Evolutionary conservation across 768 basidiomycete genomes (phyloP), one percentile per base, ranked within the genome.

Genomic region (Mrakia blollopis): DNA sequence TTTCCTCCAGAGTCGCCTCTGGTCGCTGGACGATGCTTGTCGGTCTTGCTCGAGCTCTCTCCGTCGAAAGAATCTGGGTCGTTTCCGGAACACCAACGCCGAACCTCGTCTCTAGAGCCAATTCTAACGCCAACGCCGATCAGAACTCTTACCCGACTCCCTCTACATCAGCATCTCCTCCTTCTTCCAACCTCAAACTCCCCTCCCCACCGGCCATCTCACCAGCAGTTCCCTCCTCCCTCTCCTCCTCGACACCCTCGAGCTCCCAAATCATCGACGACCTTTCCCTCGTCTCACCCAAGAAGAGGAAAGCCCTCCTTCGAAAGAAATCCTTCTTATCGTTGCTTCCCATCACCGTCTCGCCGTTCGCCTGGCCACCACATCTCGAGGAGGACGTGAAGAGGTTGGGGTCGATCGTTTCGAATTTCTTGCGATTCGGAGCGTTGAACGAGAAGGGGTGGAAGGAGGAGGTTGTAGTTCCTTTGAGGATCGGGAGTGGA

Each of bases 41-140:
- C 50, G 70, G 54, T 5, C 70, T 72, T 28, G 70, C 70, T 30
- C 37, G 70, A 30, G 70, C 70, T 37, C 65, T 68, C 65, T 44
- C 25, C 39, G 65, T 68, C 37, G 70, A 72, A 23, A 3, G 70
- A 1, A 72, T 52, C 50, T 72, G 70, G 70, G 70, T 72, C 50
- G 70, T 72, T 50, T 35, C 30, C 7, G 70, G 70, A 30, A 72
- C 70, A 0, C 70, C 70, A 14, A 72, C 70, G 5, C 70, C 70
- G 8, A 72, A 72, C 28, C 44, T 72, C 23, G 44, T 39, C 65
- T 68, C 65, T 1, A 8, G 35, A 68, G 35, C 35, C 21, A 11
- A 32, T n/a, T 23, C 32, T 8, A n/a, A 8, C 18, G 14, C 35
- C 21, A 28, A 32, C 63, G 18, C 32, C 18, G 32, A 5, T 16